Conservation (phyloP, 805 yeast genomes). For the Kazachstania bromeliacearum region DNA sequence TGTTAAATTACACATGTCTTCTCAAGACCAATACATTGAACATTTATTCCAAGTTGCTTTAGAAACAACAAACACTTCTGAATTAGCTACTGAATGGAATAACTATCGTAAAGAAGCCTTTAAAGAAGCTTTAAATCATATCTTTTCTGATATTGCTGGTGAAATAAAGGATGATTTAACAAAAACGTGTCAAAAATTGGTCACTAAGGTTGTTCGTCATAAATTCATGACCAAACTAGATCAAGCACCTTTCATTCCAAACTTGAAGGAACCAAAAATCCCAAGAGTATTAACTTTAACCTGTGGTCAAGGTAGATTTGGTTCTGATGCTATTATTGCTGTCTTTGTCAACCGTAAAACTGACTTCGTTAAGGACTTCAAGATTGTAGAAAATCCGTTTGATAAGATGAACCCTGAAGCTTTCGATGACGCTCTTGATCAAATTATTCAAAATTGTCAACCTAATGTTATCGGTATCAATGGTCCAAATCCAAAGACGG, state of each 20-base stretch:
- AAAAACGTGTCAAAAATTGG: constrained; percentile 60
- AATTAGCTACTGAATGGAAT: constrained; percentile 74
- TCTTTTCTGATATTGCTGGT: constrained; percentile 56
- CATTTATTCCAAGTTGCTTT: constrained; percentile 44
- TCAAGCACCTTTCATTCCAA: constrained; percentile 89
- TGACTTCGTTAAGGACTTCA: constrained; percentile 62
- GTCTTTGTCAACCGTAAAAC: constrained; percentile 73
- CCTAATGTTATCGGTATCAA: constrained; percentile 90
- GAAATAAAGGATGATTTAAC: constrained; percentile 78
- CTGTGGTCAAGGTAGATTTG: constrained; percentile 75
- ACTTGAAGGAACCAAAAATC: constrained; percentile 68
- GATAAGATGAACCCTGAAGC: constrained; percentile 41
- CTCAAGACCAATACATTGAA: constrained; percentile 33
- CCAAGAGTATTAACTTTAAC: constrained; percentile 79
- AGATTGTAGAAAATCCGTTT: constrained; percentile 64
- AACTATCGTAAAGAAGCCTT: constrained; percentile 58
- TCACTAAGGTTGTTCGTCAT: constrained; percentile 62
- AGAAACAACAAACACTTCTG: constrained; percentile 72
- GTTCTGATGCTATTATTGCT: constrained; percentile 79
- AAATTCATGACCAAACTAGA: constrained; percentile 64
- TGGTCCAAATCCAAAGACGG: constrained; percentile 72
- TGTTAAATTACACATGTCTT: constrained; percentile 45
- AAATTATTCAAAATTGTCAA: constrained; percentile 48
- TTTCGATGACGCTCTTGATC: constrained; percentile 56
- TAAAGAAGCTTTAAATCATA: constrained; percentile 54